Base-by-base conservation (phyloP, 305 asterid genomes). In the Euphrasia arctica region DNA sequence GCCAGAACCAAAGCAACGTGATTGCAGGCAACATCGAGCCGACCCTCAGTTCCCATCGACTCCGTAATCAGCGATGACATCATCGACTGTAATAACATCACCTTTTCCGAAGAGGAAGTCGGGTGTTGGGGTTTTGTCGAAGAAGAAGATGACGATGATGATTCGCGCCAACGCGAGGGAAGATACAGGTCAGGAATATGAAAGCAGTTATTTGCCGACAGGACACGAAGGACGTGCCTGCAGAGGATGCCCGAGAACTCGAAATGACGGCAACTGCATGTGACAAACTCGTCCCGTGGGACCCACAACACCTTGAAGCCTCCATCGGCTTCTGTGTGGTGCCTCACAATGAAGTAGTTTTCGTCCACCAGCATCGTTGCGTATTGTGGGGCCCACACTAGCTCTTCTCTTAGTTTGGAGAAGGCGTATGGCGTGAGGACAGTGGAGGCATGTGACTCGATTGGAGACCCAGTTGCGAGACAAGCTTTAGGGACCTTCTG, bases 191-290 rank as follows among this genome's bases (percentile, higher is more conserved):
- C 77, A 0, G 94, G 94, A 64, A 85, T 74, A 58, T 70, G 83
- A 51, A 85, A 85, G 72, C 90, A 85, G 63, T 85, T 83, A 47
- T 78, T 79, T 13, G 84, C 72, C 5, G 88, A 81, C 43, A 85
- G 75, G 54, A 83, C 86, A 45, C 90, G 90, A 14, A 85, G 80
- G 61, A 83, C 62, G 29, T 85, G 90, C 69, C 94, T 75, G 43
- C 89, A 85, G 61, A 82, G 82, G 63, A 82, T 83, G 65, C 94
- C 88, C 11, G 90, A 75, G 66, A 86, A 83, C 80, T 83, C 94
- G 13, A 83, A 86, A 63, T 76, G 75, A 31, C 74, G 77, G 64
- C 90, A 86, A 62, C 79, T 78, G 72, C 94, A 85, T 56, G 80
- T 78, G 68, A 81, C 76, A 79, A 81, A 74, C 72, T 81, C 94